Percentiles rank a stretch among this genome's conserved stretches.
phyloP scores from a whole-genome alignment of 306 rosid genomes.

The Pterocarpus santalinus region DNA sequence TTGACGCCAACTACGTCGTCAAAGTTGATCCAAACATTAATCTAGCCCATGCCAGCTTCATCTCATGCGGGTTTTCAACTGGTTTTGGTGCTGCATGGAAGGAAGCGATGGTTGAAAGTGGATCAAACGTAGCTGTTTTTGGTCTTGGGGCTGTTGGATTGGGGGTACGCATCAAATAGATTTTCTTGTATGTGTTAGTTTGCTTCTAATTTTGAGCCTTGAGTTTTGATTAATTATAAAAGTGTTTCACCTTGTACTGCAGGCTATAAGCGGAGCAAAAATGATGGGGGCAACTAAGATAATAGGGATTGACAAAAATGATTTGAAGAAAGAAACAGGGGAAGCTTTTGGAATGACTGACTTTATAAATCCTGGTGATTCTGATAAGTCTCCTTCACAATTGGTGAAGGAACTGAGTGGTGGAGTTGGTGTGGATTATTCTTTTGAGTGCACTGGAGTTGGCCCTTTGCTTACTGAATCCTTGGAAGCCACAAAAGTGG shows the following conservation, averaged over 20 bases:
- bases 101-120: neutral
- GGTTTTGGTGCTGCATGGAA: neutral
- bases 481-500: constrained; percentile 61
- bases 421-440: constrained; percentile 69
- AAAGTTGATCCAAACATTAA: constrained; percentile 8
- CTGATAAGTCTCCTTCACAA: constrained; percentile 48
- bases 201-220: neutral
- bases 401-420: constrained; percentile 52
- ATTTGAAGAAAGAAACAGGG: constrained; percentile 50
- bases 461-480: constrained; percentile 49
- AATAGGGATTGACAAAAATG: constrained; percentile 66
- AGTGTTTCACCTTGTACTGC: constrained; percentile 2
- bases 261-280: constrained; percentile 61
- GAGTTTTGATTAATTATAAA: neutral
- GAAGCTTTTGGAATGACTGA: constrained; percentile 62
- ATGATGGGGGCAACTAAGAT: constrained; percentile 55
- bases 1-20: neutral
- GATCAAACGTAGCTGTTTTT: neutral
- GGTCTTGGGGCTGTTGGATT: constrained; percentile 5
- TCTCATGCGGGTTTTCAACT: constrained; percentile 5
- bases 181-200: neutral
- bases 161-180: neutral
- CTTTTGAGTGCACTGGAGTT: constrained; percentile 66
- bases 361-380: constrained; percentile 52
- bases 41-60: neutral